Evolutionary conservation across 352 stramenopile genomes (phyloP).

Genomic region (Phytopythium montanum): DNA sequence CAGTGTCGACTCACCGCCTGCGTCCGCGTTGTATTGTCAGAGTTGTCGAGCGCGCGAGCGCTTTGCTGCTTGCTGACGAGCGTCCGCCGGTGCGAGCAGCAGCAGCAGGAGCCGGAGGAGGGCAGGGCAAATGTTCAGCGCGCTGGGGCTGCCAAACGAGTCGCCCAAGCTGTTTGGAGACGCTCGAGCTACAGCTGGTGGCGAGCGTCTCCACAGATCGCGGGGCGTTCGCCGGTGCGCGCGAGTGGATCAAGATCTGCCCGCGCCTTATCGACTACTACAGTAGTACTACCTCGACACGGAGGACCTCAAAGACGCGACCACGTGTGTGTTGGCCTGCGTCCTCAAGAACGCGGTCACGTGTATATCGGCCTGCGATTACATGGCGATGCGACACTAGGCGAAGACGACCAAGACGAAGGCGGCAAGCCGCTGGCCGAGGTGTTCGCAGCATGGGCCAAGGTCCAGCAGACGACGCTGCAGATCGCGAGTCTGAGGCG

Average conservation of each 20-base stretch:
- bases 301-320: slow-evolving; percentile 37
- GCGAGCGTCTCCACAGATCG: slow-evolving; percentile 8
- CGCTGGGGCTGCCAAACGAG: slow-evolving; percentile 37
- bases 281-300: slow-evolving; percentile 55
- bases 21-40: not conserved
- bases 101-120: not conserved
- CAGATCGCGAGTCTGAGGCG: slow-evolving; percentile 29
- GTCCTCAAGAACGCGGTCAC: slow-evolving; percentile 32
- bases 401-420: slow-evolving; percentile 8
- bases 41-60: slow-evolving; percentile 49
- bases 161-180: slow-evolving; percentile 56
- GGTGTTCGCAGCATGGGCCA: slow-evolving; percentile 44
- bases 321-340: slow-evolving; percentile 40
- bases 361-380: slow-evolving; percentile 48
- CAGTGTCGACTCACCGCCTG: not conserved
- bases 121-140: slow-evolving; percentile 48
- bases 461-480: slow-evolving; percentile 45
- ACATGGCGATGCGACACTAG: slow-evolving; percentile 24
- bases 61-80: slow-evolving; percentile 56
- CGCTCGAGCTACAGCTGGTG: slow-evolving; percentile 57
- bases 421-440: slow-evolving; percentile 30
- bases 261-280: slow-evolving; percentile 63
- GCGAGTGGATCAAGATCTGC: slow-evolving; percentile 58
- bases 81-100: slow-evolving; percentile 19
- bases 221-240: slow-evolving; percentile 18